Conservation (phyloP, 257 asterid species). For the Perilla frutescens region DNA sequence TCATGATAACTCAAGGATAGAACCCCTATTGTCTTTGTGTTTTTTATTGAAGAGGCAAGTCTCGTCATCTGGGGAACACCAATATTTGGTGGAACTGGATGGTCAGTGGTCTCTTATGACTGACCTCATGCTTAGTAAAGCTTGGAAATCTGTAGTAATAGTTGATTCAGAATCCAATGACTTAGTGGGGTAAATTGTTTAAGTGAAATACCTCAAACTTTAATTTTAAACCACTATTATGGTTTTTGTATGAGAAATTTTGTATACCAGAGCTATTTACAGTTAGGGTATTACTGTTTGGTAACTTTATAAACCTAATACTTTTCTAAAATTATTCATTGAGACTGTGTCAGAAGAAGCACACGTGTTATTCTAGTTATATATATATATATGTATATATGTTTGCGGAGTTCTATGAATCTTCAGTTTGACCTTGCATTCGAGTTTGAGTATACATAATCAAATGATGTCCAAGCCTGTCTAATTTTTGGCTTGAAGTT, state of each 20-base stretch:
- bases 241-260: constrained; percentile 13
- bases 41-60: background rate
- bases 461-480: constrained; percentile 20
- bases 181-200: background rate
- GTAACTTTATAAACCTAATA: background rate
- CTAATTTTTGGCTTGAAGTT: constrained; percentile 4
- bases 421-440: background rate
- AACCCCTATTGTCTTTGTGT: background rate
- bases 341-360: background rate
- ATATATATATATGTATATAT: too few relatives aligned
- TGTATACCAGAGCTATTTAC: constrained; percentile 5
- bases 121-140: background rate
- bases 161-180: constrained; percentile 10
- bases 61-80: background rate
- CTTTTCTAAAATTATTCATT: constrained; percentile 15
- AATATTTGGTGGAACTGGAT: background rate
- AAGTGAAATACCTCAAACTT: background rate
- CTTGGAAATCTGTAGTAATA: background rate
- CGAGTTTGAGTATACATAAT: background rate
- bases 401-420: background rate
- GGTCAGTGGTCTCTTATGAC: background rate
- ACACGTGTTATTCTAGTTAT: background rate
- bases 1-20: constrained; percentile 14
- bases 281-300: constrained; percentile 14
- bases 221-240: background rate